Conservation (phyloP, 2,329 filamentous ascomycete genomes). For the Colletotrichum orbiculare region DNA sequence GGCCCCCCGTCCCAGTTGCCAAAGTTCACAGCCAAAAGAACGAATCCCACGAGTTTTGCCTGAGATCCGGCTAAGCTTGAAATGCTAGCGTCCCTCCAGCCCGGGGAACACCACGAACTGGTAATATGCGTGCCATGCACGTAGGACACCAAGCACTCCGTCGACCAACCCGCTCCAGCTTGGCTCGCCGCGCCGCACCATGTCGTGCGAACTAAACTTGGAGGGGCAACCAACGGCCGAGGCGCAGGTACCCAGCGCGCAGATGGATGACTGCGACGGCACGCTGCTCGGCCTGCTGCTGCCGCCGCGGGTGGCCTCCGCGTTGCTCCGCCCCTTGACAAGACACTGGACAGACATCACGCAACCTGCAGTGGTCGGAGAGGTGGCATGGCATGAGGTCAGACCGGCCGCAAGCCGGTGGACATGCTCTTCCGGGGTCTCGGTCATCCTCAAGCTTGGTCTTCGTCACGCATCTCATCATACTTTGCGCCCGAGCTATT, state of each 20-base stretch:
- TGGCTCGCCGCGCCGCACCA: conserved; percentile 2
- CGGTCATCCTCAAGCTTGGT: conserved; percentile 1
- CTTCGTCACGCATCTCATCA: conserved; percentile 31
- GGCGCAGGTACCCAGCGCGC: background rate
- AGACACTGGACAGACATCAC: conserved; percentile 17
- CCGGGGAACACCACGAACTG: conserved; percentile 10
- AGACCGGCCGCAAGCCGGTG: background rate
- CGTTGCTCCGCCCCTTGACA: background rate
- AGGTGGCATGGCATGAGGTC: conserved; percentile 1
- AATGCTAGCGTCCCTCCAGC: conserved; percentile 30
- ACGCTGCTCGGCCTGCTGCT: conserved; percentile 8
- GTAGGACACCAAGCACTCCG: background rate
- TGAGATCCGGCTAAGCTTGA: conserved; percentile 32
- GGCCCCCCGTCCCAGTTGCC: background rate
- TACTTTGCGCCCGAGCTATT: conserved; percentile 9
- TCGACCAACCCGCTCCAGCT: background rate
- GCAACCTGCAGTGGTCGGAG: conserved; percentile 27
- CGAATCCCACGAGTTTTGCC: conserved; percentile 3
- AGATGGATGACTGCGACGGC: no score
- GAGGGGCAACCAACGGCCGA: conserved; percentile 15
- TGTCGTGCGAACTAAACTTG: conserved; percentile 5
- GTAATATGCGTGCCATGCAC: background rate
- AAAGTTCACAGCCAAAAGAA: background rate
- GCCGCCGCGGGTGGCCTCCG: conserved; percentile 27
- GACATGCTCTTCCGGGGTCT: background rate